Evolutionary conservation across 306 rosid genomes (phyloP).

Genomic region (Ormosia emarginata): DNA sequence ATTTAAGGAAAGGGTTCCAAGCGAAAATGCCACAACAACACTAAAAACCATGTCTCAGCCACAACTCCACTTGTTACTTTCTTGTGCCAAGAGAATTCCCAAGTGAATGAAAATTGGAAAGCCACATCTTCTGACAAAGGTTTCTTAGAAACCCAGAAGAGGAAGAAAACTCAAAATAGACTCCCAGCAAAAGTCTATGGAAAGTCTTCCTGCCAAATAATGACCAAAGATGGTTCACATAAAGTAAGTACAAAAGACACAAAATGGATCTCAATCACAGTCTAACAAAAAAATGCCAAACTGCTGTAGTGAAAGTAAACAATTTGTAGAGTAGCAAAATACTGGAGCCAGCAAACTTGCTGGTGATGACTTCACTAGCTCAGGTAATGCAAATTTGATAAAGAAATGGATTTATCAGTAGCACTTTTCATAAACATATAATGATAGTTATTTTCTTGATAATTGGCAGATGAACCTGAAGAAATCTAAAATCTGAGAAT

Average conservation of each 20-base stretch:
- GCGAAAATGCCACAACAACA: slow-evolving; percentile 42
- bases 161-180: slow-evolving; percentile 40
- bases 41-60: slow-evolving; percentile 19
- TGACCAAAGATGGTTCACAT: slow-evolving; percentile 26
- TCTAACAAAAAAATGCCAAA: slow-evolving; percentile 22
- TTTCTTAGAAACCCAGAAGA: slow-evolving; percentile 36
- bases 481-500: no score
- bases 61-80: slow-evolving; percentile 36
- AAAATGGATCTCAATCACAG: slow-evolving; percentile 25
- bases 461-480: no score
- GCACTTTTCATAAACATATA: slow-evolving; percentile 12
- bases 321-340: slow-evolving; percentile 19
- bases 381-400: slow-evolving; percentile 29
- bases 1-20: slow-evolving; percentile 42
- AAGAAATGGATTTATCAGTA: slow-evolving; percentile 27
- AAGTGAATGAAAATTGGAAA: slow-evolving; percentile 33
- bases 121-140: slow-evolving; percentile 22
- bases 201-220: slow-evolving; percentile 24
- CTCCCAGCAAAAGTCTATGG: slow-evolving; percentile 26
- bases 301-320: slow-evolving; percentile 30
- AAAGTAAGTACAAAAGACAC: slow-evolving; percentile 17
- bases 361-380: slow-evolving; percentile 25
- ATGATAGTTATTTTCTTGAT: slow-evolving; percentile 28
- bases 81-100: slow-evolving; percentile 38
- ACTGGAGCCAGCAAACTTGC: slow-evolving; percentile 17